Conservation (phyloP, 371 early-diverging fungal species). For the Lichtheimia ramosa region DNA sequence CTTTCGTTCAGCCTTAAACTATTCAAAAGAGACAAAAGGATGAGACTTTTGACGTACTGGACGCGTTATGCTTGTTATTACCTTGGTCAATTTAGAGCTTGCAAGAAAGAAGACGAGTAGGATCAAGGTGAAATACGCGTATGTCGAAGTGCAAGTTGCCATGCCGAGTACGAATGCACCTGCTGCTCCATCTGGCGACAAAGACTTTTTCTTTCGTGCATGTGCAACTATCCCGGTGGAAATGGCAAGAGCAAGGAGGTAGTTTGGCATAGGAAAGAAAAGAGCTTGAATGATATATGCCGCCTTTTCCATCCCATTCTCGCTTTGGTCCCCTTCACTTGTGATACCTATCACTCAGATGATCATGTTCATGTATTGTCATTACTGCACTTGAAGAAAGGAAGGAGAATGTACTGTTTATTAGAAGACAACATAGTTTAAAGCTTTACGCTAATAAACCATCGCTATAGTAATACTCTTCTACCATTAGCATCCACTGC, state of each 20-base stretch:
- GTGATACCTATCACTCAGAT: no score
- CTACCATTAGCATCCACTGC: no score
- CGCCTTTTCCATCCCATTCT: no score
- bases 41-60: not conserved
- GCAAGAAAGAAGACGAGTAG: constrained; percentile 77
- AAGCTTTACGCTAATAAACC: no score
- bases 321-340: no score
- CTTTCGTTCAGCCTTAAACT: constrained; percentile 72
- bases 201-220: constrained; percentile 65
- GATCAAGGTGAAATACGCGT: constrained; percentile 58
- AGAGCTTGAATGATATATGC: no score
- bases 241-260: constrained; percentile 42
- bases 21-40: not conserved
- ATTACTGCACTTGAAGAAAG: no score
- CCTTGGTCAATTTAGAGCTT: constrained; percentile 77
- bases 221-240: constrained; percentile 52
- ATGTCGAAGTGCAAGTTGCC: constrained; percentile 66
- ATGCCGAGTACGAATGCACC: constrained; percentile 79
- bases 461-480: no score
- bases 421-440: no score
- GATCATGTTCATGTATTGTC: no score
- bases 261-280: constrained; percentile 18
- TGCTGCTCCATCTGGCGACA: constrained; percentile 68
- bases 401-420: no score
- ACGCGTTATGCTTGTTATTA: constrained; percentile 22